These are phyloP conservation scores for Arthrocladium fulminans DNA, from an alignment of 2,329 filamentous ascomycete species.

Conservation along the genomic window DNA sequence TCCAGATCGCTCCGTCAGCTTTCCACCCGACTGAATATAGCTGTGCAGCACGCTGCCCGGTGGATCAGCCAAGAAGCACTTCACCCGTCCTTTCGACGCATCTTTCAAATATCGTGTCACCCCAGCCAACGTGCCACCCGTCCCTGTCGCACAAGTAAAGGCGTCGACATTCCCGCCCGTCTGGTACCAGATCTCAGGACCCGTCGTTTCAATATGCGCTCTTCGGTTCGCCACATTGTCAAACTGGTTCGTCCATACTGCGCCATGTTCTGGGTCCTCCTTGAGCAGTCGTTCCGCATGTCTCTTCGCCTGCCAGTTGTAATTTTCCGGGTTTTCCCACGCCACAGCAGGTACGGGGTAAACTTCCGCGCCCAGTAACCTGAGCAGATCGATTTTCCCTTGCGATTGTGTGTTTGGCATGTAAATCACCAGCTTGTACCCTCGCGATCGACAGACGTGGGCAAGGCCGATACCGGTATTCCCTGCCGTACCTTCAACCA, in stretches of 20 bases:
- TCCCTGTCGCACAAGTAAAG: constrained; percentile 92
- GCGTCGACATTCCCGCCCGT: constrained; percentile 78
- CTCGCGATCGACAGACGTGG: constrained; percentile 84
- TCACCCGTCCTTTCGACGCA: constrained; percentile 65
- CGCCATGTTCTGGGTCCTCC: constrained; percentile 50
- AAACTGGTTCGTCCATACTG: constrained; percentile 99
- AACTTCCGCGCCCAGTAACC: constrained; percentile 86
- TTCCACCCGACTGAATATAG: constrained; percentile 78
- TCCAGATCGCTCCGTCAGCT: constrained; percentile 69
- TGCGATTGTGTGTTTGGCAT: constrained; percentile 99
- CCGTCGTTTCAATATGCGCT: constrained; percentile 93
- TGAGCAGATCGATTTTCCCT: constrained; percentile 89
- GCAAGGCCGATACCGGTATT: constrained; percentile 98
- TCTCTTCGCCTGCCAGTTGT: constrained; percentile 88
- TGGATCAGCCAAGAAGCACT: constrained; percentile 85
- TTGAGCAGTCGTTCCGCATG: constrained; percentile 64
- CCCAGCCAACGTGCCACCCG: constrained; percentile 82
- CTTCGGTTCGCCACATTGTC: constrained; percentile 91
- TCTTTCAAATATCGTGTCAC: constrained; percentile 84
- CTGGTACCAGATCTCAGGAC: constrained; percentile 94
- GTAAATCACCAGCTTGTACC: constrained; percentile 95
- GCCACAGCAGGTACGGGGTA: constrained; percentile 92
- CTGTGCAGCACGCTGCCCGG: constrained; percentile 88
- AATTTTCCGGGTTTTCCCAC: constrained; percentile 91
- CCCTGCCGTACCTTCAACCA: constrained; percentile 92